phyloP scores from a whole-genome alignment of 208 protist species.

The Trypanosoma lewisi region DNA sequence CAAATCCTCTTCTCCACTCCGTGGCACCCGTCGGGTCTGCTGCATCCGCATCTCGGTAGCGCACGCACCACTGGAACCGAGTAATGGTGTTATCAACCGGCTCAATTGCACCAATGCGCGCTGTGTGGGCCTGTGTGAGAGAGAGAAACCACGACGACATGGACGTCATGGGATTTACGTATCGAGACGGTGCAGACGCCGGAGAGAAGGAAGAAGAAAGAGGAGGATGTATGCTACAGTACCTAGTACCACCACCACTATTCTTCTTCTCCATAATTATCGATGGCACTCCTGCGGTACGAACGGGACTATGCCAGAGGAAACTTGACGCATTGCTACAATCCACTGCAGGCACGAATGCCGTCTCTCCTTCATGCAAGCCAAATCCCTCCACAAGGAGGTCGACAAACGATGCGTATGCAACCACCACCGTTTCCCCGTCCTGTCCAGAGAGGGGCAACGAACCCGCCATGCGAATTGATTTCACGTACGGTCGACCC shows the following conservation, averaged over 20 bases:
- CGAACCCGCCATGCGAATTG: constrained; percentile 20
- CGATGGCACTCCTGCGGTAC: constrained; percentile 55
- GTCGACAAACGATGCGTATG: constrained; percentile 61
- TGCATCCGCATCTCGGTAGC: constrained; percentile 31
- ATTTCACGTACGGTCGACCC: constrained; percentile 33
- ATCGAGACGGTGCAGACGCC: no score
- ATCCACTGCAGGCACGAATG: constrained; percentile 63
- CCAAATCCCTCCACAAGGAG: constrained; percentile 71
- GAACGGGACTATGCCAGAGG: constrained; percentile 54
- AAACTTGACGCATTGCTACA: constrained; percentile 64
- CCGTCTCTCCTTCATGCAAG: constrained; percentile 38
- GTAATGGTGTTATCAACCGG: constrained; percentile 25
- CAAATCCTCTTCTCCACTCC: constrained; percentile 35
- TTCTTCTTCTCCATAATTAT: constrained; percentile 20
- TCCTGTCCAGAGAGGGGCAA: neutral
- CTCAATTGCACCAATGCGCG: constrained; percentile 38
- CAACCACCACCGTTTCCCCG: constrained; percentile 29
- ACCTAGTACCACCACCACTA: neutral
- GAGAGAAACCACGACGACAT: constrained; percentile 66
- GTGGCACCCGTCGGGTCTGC: neutral
- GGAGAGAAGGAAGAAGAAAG: no score
- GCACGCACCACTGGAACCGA: constrained; percentile 73
- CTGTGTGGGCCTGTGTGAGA: constrained; percentile 41
- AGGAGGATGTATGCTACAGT: neutral
- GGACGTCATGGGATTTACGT: constrained; percentile 54